These are phyloP conservation scores for Hypericum androsaemum DNA, from an alignment of 345 rosid genomes.

Conservation along the genomic window DNA sequence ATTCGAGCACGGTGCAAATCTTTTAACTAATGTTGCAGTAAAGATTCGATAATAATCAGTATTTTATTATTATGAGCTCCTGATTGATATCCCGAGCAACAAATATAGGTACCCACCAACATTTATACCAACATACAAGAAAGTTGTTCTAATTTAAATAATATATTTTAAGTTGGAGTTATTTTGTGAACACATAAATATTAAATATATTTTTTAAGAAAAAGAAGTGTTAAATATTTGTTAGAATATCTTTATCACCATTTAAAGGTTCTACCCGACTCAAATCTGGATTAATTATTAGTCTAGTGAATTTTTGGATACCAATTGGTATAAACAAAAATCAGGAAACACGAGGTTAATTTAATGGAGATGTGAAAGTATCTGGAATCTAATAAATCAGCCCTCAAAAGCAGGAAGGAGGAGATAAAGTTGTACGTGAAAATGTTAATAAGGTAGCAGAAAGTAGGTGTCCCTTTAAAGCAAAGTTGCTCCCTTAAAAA, in stretches of 20 bases:
- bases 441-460: slow-evolving; percentile 40
- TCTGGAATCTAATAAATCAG: slow-evolving; percentile 36
- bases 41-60: slow-evolving; percentile 13
- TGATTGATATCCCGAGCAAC: slow-evolving; percentile 15
- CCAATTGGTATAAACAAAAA: too few relatives aligned
- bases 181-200: too few relatives aligned
- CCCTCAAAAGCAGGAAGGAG: slow-evolving; percentile 50
- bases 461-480: slow-evolving; percentile 75
- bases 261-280: too few relatives aligned
- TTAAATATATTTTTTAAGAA: too few relatives aligned
- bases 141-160: too few relatives aligned
- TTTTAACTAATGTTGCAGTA: slow-evolving; percentile 6
- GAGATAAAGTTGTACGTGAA: slow-evolving; percentile 33
- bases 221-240: too few relatives aligned
- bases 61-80: slow-evolving; percentile 14
- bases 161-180: too few relatives aligned
- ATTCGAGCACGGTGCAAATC: slow-evolving; percentile 9
- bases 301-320: too few relatives aligned
- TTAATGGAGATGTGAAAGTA: slow-evolving; percentile 8
- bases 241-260: too few relatives aligned
- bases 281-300: too few relatives aligned
- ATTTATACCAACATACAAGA: too few relatives aligned
- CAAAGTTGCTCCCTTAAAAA: slow-evolving; percentile 27
- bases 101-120: slow-evolving; percentile 1
- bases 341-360: background rate